These are phyloP conservation scores for Fusarium xyrophilum DNA, from an alignment of 2,329 filamentous ascomycete genomes.

Conservation along the genomic window DNA sequence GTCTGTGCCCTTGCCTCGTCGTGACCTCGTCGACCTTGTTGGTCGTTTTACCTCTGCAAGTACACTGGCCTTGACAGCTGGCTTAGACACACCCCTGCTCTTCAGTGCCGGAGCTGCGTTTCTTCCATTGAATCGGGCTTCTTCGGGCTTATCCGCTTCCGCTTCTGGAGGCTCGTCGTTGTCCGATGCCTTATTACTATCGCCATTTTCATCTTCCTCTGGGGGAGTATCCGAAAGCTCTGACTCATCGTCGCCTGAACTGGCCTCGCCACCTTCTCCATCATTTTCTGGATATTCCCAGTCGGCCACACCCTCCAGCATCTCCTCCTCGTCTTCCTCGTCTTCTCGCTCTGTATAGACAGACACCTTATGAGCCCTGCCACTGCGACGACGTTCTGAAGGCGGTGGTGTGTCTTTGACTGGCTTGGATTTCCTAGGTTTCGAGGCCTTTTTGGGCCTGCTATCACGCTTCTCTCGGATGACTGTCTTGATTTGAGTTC, in stretches of 20 bases:
- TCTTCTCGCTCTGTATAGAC: slow-evolving; percentile 64
- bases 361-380: slow-evolving; percentile 57
- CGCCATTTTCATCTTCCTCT: slow-evolving; percentile 16
- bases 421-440: slow-evolving; percentile 41
- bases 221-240: slow-evolving; percentile 36
- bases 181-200: slow-evolving; percentile 21
- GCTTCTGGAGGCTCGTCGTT: slow-evolving; percentile 25
- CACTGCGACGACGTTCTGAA: slow-evolving; percentile 62
- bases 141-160: slow-evolving; percentile 30
- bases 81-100: slow-evolving; percentile 35
- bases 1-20: slow-evolving; percentile 41
- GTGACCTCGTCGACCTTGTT: slow-evolving; percentile 38
- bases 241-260: slow-evolving; percentile 27
- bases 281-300: slow-evolving; percentile 58
- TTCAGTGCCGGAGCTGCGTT: slow-evolving; percentile 31
- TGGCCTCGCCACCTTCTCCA: slow-evolving; percentile 31
- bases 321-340: slow-evolving; percentile 66
- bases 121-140: slow-evolving; percentile 39
- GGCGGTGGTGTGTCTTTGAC: slow-evolving; percentile 45
- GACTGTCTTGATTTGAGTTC: slow-evolving; percentile 48
- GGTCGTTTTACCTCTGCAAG: slow-evolving; percentile 31
- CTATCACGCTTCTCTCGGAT: slow-evolving; percentile 47
- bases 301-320: slow-evolving; percentile 65
- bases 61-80: slow-evolving; percentile 39
- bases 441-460: slow-evolving; percentile 47